Conservation (phyloP, 345 rosid species). For the Iberis pinnata region DNA sequence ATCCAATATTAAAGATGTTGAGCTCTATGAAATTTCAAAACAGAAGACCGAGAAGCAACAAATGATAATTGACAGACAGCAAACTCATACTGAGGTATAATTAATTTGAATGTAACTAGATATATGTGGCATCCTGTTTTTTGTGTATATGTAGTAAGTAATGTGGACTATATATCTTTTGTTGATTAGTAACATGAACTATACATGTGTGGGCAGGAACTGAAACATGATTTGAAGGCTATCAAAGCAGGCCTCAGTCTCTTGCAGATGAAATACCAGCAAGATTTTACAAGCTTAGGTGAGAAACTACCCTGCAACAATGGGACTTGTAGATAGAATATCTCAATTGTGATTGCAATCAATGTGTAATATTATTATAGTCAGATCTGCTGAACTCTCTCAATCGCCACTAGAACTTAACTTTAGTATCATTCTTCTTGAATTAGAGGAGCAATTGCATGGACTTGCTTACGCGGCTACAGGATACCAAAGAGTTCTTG, state of each 20-base stretch:
- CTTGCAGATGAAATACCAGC: conserved; percentile 52
- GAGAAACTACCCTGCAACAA: conserved; percentile 7
- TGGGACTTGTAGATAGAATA: background rate
- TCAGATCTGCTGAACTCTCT: background rate
- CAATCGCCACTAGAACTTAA: background rate
- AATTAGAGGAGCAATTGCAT: conserved; percentile 57
- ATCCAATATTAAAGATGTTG: conserved; percentile 3
- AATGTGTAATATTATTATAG: background rate
- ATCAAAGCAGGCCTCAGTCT: conserved; percentile 55
- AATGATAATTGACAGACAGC: conserved; percentile 52
- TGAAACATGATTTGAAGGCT: conserved; percentile 48
- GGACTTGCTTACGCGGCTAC: conserved; percentile 67
- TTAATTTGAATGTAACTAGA: background rate
- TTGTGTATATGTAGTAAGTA: background rate
- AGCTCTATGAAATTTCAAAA: conserved; percentile 16
- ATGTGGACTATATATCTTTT: no score
- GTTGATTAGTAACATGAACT: background rate
- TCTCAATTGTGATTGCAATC: background rate
- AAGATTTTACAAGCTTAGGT: conserved; percentile 71
- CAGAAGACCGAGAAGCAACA: conserved; percentile 40
- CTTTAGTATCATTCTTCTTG: conserved; percentile 4
- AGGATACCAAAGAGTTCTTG: conserved; percentile 79
- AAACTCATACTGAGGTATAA: conserved; percentile 51
- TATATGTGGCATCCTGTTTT: background rate
- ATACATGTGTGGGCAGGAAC: conserved; percentile 38